Percentiles rank a stretch among this genome's conserved stretches.
phyloP scores from a whole-genome alignment of 2,329 filamentous ascomycete species.

The Fonsecaea nubica region DNA sequence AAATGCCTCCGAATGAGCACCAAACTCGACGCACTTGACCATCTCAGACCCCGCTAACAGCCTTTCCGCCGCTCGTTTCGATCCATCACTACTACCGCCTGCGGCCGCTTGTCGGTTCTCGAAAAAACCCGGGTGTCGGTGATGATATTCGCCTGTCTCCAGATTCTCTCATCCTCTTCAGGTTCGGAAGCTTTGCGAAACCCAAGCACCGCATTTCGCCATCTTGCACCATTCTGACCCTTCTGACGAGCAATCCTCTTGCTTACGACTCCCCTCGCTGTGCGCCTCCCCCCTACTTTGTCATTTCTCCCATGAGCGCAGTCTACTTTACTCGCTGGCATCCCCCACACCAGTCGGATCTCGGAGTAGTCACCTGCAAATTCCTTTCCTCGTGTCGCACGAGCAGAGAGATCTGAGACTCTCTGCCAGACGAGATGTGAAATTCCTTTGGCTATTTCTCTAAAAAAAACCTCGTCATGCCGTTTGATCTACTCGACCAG shows the following conservation, averaged over 20 bases:
- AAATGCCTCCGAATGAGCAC: background rate
- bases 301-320: conserved; percentile 1
- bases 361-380: background rate
- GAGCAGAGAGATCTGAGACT: background rate
- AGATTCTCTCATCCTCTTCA: conserved; percentile 3
- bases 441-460: background rate
- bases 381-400: background rate
- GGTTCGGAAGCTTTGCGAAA: conserved; percentile 6
- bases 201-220: conserved; percentile 18
- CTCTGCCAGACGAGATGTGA: conserved; percentile 12
- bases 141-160: conserved; percentile 17
- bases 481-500: conserved; percentile 27
- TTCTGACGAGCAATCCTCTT: background rate
- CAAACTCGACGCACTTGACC: background rate
- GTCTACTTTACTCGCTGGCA: background rate
- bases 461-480: conserved; percentile 21
- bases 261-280: background rate
- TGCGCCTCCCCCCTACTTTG: background rate
- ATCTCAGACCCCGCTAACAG: background rate
- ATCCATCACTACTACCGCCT: background rate
- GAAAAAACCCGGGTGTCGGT: conserved; percentile 13
- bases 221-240: conserved; percentile 31
- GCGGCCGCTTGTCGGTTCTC: conserved; percentile 14
- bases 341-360: conserved; percentile 4
- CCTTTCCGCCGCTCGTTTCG: background rate